Evolutionary conservation across 441 rosid genomes (phyloP), one percentile per base, ranked within the genome.

Genomic region (Hypseocharis bilobata): DNA sequence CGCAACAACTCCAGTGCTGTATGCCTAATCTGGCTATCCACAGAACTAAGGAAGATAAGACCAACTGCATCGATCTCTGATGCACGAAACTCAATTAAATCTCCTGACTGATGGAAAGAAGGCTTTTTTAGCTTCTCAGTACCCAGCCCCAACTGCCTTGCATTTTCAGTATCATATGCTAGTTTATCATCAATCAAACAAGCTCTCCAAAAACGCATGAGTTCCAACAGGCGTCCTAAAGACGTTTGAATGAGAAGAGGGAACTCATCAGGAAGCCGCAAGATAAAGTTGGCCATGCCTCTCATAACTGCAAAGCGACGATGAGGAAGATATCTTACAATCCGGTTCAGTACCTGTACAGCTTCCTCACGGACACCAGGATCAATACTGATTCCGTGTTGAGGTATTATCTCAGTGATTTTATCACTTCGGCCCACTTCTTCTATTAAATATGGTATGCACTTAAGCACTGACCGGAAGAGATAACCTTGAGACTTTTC

Each of bases 341-440:
- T 84, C 70, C 99, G 84, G 82, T 89, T 94, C 83, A 94, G 79
- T 28, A 91, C 96, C 80, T 85, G 99, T 44, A 88, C 99, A 51
- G 99, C 99, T 85, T 94, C 99, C 80, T 91, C 99, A 47, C 99
- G 99, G 54, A 94, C 99, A 55, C 99, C 98, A 66, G 99, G 98
- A 80, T 94, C 99, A 65, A 91, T 85, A 79, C 98, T 91, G 78
- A 94, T 89, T 58, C 99, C 99, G 74, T 94, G 98, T 79, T 91
- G 96, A 71, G 99, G 99, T 80, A 94, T 94, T 74, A 94, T 89
- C 82, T 94, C 99, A 27, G 99, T 84, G 66, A 94, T 89, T 86
- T 89, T 94, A 80, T 91, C 99, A 76, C 82, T 89, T 83, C 99
- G 85, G 54, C 99, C 94, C 78, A 91, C 99, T 87, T 91, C 99